Evolutionary conservation across 2,329 filamentous ascomycete genomes (phyloP), one percentile per base, ranked within the genome.

Genomic region (Aspergillus texensis): DNA sequence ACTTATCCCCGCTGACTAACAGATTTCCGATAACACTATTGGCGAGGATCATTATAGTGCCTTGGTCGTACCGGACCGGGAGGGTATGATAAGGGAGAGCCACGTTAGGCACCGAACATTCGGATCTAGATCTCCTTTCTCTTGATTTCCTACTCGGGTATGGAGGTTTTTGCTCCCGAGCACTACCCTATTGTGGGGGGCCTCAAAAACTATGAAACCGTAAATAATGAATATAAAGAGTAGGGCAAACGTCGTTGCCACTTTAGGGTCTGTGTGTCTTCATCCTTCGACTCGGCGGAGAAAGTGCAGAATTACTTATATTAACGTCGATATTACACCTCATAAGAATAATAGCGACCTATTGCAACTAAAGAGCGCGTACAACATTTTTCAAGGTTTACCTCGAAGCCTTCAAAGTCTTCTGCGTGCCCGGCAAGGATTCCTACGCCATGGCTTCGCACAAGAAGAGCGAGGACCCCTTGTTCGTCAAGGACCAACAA

Each of bases 221-320:
- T 55, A 19, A 43, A 43, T 56, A 48, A 48, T 55, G 55, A 32
- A 55, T 55, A 55, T 55, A 55, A 55, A 55, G 52, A 39, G 52
- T 21, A 39, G 52, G 21, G 32, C 52, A 41, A 19, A 28, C 21
- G 6, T 19, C 34, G 34, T 39, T 36, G 52, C n/a, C 32, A 24
- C 24, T 39, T 8, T 28, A 19, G 32, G 52, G 48, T 52, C 48
- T 52, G 26, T 52, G 28, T 52, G 48, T 52, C 28, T 34, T 34
- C 12, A 28, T 52, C 6, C 28, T 6, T 34, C 48, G 28, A 24
- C 19, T 32, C 48, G 32, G 10, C 16, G 26, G 26, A 52, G 48
- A 8, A 26, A n/a, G 11, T 19, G 2, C 14, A 32, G 16, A 32
- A n/a, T 32, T 52, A 41, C 6, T 34, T n/a, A 11, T 52, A 11